Conservation (phyloP, 2,329 filamentous ascomycete species). For the Metarhizium guizhouense region DNA sequence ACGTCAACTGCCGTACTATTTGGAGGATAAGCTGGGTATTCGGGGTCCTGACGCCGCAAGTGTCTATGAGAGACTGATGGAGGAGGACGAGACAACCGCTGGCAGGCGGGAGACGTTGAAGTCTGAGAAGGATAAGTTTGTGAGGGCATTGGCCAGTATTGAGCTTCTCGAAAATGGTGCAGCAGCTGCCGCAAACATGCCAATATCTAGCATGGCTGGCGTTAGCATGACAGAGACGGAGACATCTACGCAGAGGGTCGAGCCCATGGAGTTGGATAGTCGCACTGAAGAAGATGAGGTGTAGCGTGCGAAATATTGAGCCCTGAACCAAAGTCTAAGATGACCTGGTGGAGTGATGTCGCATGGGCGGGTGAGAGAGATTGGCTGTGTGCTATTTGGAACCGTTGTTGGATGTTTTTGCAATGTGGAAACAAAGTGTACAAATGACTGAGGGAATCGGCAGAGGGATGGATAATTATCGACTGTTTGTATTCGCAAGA, state of each 20-base stretch:
- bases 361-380: neutral
- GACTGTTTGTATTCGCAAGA: too few relatives aligned
- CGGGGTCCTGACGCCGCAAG: constrained; percentile 16
- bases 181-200: constrained; percentile 4
- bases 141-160: constrained; percentile 37
- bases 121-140: constrained; percentile 35
- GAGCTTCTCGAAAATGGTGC: constrained; percentile 30
- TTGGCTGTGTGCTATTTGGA: neutral
- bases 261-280: neutral
- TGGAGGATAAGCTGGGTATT: constrained; percentile 36
- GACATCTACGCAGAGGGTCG: constrained; percentile 9
- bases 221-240: constrained; percentile 9
- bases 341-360: neutral
- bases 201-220: constrained; percentile 5
- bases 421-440: too few relatives aligned
- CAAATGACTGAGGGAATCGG: too few relatives aligned
- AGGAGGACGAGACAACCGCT: constrained; percentile 36
- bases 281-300: constrained; percentile 2
- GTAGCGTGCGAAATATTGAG: neutral
- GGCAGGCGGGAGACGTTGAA: constrained; percentile 31
- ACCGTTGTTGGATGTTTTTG: too few relatives aligned
- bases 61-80: constrained; percentile 36
- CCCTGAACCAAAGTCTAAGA: neutral
- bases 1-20: constrained; percentile 28
- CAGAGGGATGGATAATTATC: too few relatives aligned